phyloP scores from a whole-genome alignment of 805 yeast species.

The Wickerhamiella australiensis region DNA sequence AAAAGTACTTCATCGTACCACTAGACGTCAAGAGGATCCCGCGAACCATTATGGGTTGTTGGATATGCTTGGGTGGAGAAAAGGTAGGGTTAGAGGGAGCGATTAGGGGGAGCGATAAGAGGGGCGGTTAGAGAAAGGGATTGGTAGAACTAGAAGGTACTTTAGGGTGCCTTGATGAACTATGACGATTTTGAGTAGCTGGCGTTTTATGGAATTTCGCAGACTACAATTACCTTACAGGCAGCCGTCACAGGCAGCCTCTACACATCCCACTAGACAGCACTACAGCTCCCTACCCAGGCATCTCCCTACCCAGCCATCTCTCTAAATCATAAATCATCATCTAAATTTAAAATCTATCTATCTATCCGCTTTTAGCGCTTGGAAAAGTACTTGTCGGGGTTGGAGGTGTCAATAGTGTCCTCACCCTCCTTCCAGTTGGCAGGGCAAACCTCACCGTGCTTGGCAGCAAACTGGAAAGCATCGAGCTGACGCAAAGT shows the following conservation, averaged over 20 bases:
- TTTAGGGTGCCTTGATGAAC: no score
- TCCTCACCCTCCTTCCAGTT: constrained; percentile 96
- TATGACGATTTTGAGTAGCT: no score
- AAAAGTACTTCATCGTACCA: constrained; percentile 13
- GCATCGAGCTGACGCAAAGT: constrained; percentile 93
- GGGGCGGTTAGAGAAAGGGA: no score
- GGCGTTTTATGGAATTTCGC: no score
- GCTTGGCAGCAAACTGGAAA: constrained; percentile 95
- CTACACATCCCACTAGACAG: no score
- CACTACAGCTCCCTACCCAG: no score
- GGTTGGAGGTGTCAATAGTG: constrained; percentile 48
- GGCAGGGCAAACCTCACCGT: constrained; percentile 99
- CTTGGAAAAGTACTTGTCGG: constrained; percentile 21
- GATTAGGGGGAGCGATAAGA: no score
- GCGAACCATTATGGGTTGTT: constrained; percentile 24
- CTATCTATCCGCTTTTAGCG: constrained; percentile 10
- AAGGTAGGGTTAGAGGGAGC: no score
- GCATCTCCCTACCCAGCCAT: neutral
- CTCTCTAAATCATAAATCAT: neutral
- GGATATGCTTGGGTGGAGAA: constrained; percentile 6
- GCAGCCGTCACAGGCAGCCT: no score
- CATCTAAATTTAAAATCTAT: neutral
- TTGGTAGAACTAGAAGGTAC: no score
- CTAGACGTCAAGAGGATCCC: constrained; percentile 21
- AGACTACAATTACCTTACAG: no score